A percentile compares a stretch with the other conserved stretches of the same genome.
These are phyloP conservation scores for Beauveria pseudobassiana DNA, from an alignment of 2,329 filamentous ascomycete genomes.

Conservation along the genomic window DNA sequence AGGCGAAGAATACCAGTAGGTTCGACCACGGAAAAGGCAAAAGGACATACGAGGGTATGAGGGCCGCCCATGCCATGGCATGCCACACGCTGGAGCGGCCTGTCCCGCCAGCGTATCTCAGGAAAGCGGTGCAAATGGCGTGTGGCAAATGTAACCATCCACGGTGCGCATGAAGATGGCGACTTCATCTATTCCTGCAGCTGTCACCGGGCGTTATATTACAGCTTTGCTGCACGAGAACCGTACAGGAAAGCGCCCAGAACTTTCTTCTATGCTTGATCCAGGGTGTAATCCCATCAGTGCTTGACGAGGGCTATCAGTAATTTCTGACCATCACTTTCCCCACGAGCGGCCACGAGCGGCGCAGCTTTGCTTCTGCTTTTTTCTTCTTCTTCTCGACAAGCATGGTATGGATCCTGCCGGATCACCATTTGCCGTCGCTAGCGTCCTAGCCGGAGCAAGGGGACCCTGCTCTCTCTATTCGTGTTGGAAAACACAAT, in stretches of 20 bases:
- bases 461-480: not conserved
- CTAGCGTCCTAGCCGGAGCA: not conserved
- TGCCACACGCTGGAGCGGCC: not conserved
- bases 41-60: too few relatives aligned
- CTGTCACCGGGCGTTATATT: not conserved
- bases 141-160: not conserved
- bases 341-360: not conserved
- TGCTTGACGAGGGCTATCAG: not conserved
- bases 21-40: too few relatives aligned
- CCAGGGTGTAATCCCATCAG: not conserved
- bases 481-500: not conserved
- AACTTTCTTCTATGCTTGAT: not conserved
- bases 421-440: constrained; percentile 2
- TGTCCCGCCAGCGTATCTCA: not conserved
- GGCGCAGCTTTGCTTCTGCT: not conserved
- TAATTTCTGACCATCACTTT: not conserved
- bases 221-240: not conserved
- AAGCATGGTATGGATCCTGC: constrained; percentile 1
- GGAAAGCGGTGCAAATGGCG: not conserved
- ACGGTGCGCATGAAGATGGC: not conserved
- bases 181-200: not conserved
- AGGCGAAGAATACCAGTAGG: too few relatives aligned
- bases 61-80: not conserved
- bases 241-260: not conserved
- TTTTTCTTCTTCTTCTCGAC: not conserved